These are phyloP conservation scores for Cyberlindnera samutprakarnensis DNA, from an alignment of 805 yeast species.

Conservation along the genomic window DNA sequence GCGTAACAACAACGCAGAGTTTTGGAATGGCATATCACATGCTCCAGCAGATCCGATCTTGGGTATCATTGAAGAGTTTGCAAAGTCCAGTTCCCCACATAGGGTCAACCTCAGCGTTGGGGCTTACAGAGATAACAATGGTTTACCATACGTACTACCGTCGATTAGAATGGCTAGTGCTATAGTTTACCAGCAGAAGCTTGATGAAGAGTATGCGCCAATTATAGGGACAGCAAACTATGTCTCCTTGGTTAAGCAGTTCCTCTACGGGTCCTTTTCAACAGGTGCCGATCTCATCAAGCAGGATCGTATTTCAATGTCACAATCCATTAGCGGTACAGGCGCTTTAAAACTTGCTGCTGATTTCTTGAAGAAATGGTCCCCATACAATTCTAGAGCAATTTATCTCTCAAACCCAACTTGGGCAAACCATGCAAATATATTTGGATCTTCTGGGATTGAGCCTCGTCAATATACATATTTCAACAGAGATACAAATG, in stretches of 20 bases:
- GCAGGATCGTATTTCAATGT: slow-evolving; percentile 60
- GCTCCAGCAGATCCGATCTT: slow-evolving; percentile 87
- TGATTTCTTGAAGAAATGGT: slow-evolving; percentile 61
- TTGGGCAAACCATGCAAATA: slow-evolving; percentile 90
- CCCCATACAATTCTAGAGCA: slow-evolving; percentile 28
- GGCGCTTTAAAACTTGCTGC: slow-evolving; percentile 87
- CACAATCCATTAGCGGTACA: slow-evolving; percentile 92
- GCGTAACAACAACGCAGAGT: too few species aligned
- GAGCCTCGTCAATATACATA: slow-evolving; percentile 57
- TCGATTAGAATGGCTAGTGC: slow-evolving; percentile 51
- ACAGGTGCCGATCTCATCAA: slow-evolving; percentile 48
- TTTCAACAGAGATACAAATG: slow-evolving; percentile 55
- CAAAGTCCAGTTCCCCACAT: slow-evolving; percentile 49
- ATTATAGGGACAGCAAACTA: slow-evolving; percentile 72
- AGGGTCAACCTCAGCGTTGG: slow-evolving; percentile 45
- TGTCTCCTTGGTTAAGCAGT: slow-evolving; percentile 57
- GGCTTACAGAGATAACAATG: slow-evolving; percentile 87
- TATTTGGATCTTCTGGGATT: slow-evolving; percentile 69
- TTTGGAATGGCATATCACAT: slow-evolving; percentile 11
- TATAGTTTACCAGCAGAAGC: slow-evolving; percentile 15
- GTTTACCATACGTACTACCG: slow-evolving; percentile 84
- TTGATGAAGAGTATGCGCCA: slow-evolving; percentile 79
- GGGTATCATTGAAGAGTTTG: slow-evolving; percentile 71
- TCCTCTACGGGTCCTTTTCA: slow-evolving; percentile 62
- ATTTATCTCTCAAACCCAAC: slow-evolving; percentile 81